A percentile compares a stretch with the other conserved stretches of the same genome.
Evolutionary conservation across 2,329 filamentous ascomycete genomes (phyloP).

Genomic region (Diaporthe ilicicola): DNA sequence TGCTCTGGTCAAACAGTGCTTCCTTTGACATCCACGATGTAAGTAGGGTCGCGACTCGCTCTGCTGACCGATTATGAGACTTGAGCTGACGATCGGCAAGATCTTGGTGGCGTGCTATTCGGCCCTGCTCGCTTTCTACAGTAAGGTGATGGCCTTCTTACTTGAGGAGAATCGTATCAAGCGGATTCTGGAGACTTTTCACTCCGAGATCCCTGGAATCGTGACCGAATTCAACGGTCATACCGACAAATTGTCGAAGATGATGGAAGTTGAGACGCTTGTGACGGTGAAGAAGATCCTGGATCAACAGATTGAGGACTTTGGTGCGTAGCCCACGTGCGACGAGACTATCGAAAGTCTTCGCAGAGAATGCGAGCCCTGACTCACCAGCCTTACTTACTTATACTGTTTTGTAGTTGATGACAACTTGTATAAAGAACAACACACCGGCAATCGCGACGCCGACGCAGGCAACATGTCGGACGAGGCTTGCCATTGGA

Average conservation of each 20-base stretch:
- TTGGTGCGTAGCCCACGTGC: neutral
- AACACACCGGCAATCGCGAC: neutral
- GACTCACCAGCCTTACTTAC: neutral
- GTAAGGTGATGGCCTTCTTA: neutral
- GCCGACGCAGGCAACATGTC: neutral
- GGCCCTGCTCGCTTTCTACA: neutral
- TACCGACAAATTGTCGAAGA: neutral
- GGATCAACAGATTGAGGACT: neutral
- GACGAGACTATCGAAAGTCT: too few species aligned
- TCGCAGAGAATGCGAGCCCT: too few species aligned
- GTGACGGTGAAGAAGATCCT: neutral
- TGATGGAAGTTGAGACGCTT: neutral
- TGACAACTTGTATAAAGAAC: neutral
- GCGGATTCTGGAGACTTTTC: neutral
- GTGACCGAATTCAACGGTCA: neutral
- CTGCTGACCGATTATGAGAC: neutral
- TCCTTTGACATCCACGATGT: neutral
- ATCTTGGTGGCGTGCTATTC: neutral
- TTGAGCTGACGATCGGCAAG: neutral
- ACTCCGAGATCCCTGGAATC: neutral
- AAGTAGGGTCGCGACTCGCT: neutral
- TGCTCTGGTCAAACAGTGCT: neutral
- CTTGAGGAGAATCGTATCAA: neutral
- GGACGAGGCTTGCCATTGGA: conserved; percentile 1
- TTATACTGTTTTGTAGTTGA: neutral